Evolutionary conservation across 2,329 filamentous ascomycete species (phyloP).

Genomic region (Calonectria multiphialidica): DNA sequence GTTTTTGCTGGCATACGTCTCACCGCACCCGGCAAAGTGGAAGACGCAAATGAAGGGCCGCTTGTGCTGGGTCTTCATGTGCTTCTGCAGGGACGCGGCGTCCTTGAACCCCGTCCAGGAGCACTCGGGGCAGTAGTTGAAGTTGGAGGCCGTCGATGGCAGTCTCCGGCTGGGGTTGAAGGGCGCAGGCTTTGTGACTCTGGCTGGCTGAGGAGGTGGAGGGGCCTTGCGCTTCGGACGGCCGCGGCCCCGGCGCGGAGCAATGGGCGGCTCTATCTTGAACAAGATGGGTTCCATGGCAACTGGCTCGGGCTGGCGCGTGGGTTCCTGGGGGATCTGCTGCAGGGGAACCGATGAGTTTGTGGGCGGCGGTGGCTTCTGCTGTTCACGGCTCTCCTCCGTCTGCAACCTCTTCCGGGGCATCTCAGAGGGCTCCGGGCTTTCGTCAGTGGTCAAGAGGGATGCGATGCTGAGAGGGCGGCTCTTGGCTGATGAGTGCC

Average conservation of each 20-base stretch:
- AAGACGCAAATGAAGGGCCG: slow-evolving; percentile 84
- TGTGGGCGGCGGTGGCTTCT: background rate
- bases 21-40: slow-evolving; percentile 78
- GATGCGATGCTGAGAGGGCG: slow-evolving; percentile 1
- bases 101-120: slow-evolving; percentile 55
- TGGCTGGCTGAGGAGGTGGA: slow-evolving; percentile 9
- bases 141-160: slow-evolving; percentile 13
- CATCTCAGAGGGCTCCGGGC: background rate
- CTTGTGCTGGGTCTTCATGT: slow-evolving; percentile 66
- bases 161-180: slow-evolving; percentile 15
- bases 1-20: slow-evolving; percentile 85
- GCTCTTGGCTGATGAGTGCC: background rate
- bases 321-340: background rate
- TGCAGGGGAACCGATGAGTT: background rate
- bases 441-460: background rate
- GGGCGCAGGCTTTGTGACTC: slow-evolving; percentile 25
- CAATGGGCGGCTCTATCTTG: background rate
- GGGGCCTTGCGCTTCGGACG: slow-evolving; percentile 27
- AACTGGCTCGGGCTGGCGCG: background rate
- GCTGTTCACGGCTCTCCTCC: background rate
- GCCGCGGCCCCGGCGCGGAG: slow-evolving; percentile 19
- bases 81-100: slow-evolving; percentile 57
- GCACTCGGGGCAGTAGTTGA: slow-evolving; percentile 35
- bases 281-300: background rate
- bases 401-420: background rate